These are phyloP conservation scores for Pogostemon cablin DNA, from an alignment of 257 asterid species.

Conservation along the genomic window DNA sequence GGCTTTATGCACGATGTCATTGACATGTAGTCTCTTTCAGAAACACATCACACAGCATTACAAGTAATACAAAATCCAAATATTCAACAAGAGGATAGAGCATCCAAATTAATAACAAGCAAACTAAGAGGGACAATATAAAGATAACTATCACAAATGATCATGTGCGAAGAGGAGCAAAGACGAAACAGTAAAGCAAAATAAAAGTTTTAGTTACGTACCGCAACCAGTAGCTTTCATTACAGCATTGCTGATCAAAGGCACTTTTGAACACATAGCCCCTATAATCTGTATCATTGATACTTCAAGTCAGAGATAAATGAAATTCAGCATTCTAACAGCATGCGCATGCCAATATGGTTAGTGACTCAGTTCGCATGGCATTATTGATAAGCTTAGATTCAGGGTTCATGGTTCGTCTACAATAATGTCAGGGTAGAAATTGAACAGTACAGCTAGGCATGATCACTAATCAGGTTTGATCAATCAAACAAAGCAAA, in stretches of 20 bases:
- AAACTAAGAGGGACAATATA: background rate
- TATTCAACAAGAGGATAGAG: background rate
- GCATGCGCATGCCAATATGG: background rate
- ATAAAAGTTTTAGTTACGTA: constrained; percentile 33
- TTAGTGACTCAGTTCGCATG: background rate
- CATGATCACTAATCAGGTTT: background rate
- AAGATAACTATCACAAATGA: background rate
- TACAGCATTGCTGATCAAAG: constrained; percentile 84
- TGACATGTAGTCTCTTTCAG: background rate
- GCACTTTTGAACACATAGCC: constrained; percentile 94
- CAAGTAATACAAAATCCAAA: background rate
- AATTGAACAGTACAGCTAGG: constrained; percentile 7
- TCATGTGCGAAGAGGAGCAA: no score
- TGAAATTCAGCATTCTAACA: background rate
- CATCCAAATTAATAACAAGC: background rate
- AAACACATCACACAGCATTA: background rate
- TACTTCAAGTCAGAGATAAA: constrained; percentile 23
- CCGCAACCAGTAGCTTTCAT: constrained; percentile 95
- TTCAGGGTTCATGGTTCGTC: background rate
- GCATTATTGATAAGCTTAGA: background rate
- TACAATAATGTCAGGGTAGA: background rate
- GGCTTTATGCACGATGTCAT: background rate
- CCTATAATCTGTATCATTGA: constrained; percentile 63
- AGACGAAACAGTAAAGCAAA: background rate
- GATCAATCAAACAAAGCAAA: background rate